Conservation (phyloP, 495 filamentous ascomycete genomes). For the Hypoxylon rickii region DNA sequence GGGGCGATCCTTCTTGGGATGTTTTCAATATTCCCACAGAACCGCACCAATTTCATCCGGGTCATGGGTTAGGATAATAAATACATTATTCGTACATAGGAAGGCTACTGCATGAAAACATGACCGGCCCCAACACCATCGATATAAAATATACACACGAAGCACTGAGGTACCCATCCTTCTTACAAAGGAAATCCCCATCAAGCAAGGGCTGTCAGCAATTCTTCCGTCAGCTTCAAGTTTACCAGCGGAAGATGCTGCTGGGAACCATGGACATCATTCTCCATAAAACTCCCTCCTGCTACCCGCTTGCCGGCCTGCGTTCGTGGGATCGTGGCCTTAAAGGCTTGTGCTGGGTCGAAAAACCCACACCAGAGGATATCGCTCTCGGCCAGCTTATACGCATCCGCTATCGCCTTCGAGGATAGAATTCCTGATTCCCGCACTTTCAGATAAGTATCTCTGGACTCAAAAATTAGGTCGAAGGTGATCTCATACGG, state of each 20-base stretch:
- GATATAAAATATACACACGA: no score
- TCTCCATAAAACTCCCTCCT: constrained; percentile 40
- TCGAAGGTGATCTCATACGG: constrained; percentile 58
- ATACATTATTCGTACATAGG: constrained; percentile 3
- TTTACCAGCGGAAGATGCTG: constrained; percentile 38
- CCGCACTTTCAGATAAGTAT: constrained; percentile 42
- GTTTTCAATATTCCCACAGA: constrained; percentile 16
- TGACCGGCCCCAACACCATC: no score
- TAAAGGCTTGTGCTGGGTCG: constrained; percentile 50
- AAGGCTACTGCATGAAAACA: no score
- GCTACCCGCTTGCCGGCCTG: constrained; percentile 24
- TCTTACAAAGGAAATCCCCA: background rate
- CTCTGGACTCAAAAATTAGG: constrained; percentile 48
- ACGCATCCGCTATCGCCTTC: constrained; percentile 38
- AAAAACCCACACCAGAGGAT: constrained; percentile 49
- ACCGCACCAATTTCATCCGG: constrained; percentile 10
- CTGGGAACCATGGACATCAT: constrained; percentile 46
- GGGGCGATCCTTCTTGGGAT: constrained; percentile 31
- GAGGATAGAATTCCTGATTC: constrained; percentile 39
- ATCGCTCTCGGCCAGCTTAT: constrained; percentile 39
- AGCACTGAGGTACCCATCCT: no score
- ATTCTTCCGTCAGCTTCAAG: constrained; percentile 27
- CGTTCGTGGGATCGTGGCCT: constrained; percentile 46
- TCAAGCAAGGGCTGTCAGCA: constrained; percentile 13
- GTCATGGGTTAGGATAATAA: constrained; percentile 5